These are phyloP conservation scores for Solanum lycopersicoides DNA, from an alignment of 257 asterid species.

Conservation along the genomic window DNA sequence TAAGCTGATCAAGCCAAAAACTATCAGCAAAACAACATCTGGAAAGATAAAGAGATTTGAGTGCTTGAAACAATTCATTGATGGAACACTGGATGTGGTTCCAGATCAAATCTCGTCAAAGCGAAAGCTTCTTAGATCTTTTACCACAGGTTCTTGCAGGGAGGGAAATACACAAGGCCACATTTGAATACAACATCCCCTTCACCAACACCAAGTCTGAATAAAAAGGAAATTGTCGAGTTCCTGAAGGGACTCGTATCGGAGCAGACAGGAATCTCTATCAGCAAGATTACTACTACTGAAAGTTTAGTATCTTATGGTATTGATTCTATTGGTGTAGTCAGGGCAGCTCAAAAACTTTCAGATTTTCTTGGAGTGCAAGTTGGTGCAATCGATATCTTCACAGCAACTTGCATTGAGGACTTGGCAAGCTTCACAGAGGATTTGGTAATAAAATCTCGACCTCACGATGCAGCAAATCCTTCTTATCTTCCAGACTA, in stretches of 20 bases:
- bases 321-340: constrained; percentile 91
- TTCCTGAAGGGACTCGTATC: constrained; percentile 50
- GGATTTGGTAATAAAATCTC: constrained; percentile 39
- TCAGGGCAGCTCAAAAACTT: constrained; percentile 87
- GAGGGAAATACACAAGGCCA: constrained; percentile 61
- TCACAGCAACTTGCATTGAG: constrained; percentile 72
- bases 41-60: constrained; percentile 78
- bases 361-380: constrained; percentile 72
- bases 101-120: constrained; percentile 33
- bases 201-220: constrained; percentile 17
- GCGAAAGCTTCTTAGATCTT: constrained; percentile 43
- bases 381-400: constrained; percentile 84
- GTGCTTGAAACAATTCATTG: constrained; percentile 64
- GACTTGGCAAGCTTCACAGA: constrained; percentile 72
- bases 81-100: constrained; percentile 48
- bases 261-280: constrained; percentile 51
- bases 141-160: constrained; percentile 69
- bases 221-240: constrained; percentile 41
- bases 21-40: constrained; percentile 73
- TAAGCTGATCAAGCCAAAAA: constrained; percentile 58
- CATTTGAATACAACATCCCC: constrained; percentile 13
- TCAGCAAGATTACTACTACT: constrained; percentile 47
- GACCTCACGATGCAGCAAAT: constrained; percentile 23
- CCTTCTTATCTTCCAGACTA: constrained; percentile 13
- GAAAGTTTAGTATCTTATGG: constrained; percentile 65